These are phyloP conservation scores for Acacia concinna DNA, from an alignment of 331 rosid species.

Conservation along the genomic window DNA sequence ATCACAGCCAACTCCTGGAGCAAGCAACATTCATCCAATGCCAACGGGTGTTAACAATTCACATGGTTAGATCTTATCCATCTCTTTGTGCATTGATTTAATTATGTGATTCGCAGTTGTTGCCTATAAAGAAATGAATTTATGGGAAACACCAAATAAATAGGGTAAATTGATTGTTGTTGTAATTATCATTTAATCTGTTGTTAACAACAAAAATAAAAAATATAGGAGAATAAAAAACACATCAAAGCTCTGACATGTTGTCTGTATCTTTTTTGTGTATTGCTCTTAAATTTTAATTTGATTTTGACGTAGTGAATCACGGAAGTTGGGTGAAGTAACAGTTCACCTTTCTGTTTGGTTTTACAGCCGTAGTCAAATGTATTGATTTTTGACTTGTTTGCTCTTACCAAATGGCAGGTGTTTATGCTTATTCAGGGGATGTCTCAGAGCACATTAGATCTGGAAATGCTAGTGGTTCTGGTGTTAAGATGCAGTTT, in stretches of 20 bases:
- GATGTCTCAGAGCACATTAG: conserved; percentile 59
- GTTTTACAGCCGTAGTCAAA: background rate
- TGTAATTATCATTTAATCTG: background rate
- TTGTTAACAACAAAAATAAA: background rate
- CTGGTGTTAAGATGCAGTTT: conserved; percentile 69
- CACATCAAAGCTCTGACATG: background rate
- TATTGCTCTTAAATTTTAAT: background rate
- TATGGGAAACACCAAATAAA: background rate
- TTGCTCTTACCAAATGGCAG: conserved; percentile 34
- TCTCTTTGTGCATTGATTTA: conserved; percentile 9
- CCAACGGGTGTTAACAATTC: conserved; percentile 52
- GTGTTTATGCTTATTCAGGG: conserved; percentile 48
- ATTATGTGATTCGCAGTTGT: conserved; percentile 11
- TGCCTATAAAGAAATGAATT: conserved; percentile 24
- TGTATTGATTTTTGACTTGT: background rate
- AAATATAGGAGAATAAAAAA: background rate
- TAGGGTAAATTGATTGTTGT: background rate
- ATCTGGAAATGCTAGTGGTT: conserved; percentile 55
- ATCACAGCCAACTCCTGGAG: conserved; percentile 69
- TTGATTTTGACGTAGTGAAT: conserved; percentile 1
- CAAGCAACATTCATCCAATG: conserved; percentile 55
- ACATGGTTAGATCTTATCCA: conserved; percentile 58
- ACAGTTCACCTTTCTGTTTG: conserved; percentile 1
- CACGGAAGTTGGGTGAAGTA: conserved; percentile 7
- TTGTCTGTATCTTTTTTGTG: conserved; percentile 11